Conservation (phyloP, 2,329 filamentous ascomycete species). For the Botrytis pseudocinerea region DNA sequence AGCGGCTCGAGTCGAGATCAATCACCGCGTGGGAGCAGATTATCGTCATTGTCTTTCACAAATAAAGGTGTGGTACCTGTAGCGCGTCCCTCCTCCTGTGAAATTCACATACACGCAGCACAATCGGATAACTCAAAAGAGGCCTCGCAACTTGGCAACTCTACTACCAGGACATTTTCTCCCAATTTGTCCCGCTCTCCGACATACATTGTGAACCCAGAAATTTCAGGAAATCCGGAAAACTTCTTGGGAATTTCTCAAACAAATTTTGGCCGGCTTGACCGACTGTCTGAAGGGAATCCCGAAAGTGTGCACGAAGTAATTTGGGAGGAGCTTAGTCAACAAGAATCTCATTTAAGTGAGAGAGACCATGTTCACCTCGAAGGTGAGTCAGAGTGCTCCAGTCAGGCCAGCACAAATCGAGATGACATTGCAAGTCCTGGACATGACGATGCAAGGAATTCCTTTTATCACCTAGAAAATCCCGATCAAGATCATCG, state of each 20-base stretch:
- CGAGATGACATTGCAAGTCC: neutral
- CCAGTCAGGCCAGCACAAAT: constrained; percentile 1
- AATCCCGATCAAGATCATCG: neutral
- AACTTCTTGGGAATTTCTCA: constrained; percentile 10
- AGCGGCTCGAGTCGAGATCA: neutral
- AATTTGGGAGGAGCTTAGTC: constrained; percentile 32
- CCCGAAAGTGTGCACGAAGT: constrained; percentile 34
- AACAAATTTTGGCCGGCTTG: neutral
- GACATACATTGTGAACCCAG: neutral
- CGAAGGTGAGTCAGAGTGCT: constrained; percentile 1
- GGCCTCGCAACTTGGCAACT: neutral
- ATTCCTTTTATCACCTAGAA: neutral
- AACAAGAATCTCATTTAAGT: constrained; percentile 19
- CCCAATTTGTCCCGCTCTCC: neutral
- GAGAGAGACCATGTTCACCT: constrained; percentile 22
- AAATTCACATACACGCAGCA: constrained; percentile 6
- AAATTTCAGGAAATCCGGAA: neutral
- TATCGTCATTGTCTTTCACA: constrained; percentile 21
- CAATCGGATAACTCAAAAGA: constrained; percentile 5
- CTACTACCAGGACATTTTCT: neutral
- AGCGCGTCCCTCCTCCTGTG: neutral
- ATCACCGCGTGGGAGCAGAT: constrained; percentile 8
- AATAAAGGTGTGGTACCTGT: constrained; percentile 19
- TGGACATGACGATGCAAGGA: neutral
- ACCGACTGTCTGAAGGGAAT: neutral